Evolutionary conservation across 331 rosid genomes (phyloP), one percentile per base, ranked within the genome.

Genomic region (Telfairia occidentalis): DNA sequence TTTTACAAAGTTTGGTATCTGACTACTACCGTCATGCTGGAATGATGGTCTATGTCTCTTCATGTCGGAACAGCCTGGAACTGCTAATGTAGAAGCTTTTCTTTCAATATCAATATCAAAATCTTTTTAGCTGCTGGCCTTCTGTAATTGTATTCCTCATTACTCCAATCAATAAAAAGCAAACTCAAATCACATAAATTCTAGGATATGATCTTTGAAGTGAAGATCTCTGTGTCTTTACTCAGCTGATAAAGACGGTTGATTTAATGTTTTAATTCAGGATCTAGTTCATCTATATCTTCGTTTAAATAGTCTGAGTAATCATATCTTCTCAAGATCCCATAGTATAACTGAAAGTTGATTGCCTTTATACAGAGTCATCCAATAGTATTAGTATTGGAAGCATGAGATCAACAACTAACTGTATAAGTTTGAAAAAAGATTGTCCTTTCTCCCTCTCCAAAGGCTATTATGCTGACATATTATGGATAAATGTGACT

Each of bases 401-500:
- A 46, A 46, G 35, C 75, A 28, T 15, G 54, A 69, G 28, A 66
- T n/a, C n/a, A n/a, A n/a, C n/a, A n/a, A n/a, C 9, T 38, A 2
- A 69, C 40, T 45, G 57, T 24, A 18, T 5, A 30, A 71, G 55
- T 29, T 48, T 28, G 13, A 50, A 71, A 71, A 71, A 9, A n/a
- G 18, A 9, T 0, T 46, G 76, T 46, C 76, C 30, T 48, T 71
- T 71, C 45, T 45, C 43, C 18, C 43, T 48, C 60, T 29, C 76
- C 76, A 71, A 71, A 48, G 76, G 76, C 45, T 71, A 18, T 16
- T 15, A 29, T 71, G 76, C 60, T 71, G 60, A 45, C 57, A 65
- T 38, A 34, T 8, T 26, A 28, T 16, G 55, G 75, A 70, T 43
- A 46, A 70, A 45, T 43, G 23, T 70, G 57, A 48, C 29, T 30